Percentiles rank a stretch among this genome's conserved stretches.
phyloP scores from a whole-genome alignment of 768 basidiomycete genomes.

The Mycena amicta region DNA sequence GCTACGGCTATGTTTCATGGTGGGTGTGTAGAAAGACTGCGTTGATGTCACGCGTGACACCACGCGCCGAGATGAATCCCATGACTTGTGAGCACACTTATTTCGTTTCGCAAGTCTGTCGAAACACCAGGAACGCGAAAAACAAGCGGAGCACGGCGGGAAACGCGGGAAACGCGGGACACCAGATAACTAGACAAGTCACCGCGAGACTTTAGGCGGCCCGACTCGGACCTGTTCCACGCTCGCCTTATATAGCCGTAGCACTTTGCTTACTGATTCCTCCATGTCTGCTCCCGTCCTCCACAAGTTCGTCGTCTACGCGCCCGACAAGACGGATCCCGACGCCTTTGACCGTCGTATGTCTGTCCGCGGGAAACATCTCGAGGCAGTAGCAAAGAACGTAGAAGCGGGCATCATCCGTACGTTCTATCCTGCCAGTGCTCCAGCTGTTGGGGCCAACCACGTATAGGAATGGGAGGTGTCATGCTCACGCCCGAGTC shows the following conservation, averaged over 20 bases:
- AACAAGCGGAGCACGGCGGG: neutral
- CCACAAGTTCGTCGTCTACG: constrained; percentile 58
- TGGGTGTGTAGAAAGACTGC: neutral
- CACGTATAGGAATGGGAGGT: constrained; percentile 54
- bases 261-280: neutral
- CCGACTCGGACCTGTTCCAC: too few species aligned
- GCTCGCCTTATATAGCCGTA: neutral
- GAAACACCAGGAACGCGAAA: too few species aligned
- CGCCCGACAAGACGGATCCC: constrained; percentile 67
- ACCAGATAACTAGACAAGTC: too few species aligned
- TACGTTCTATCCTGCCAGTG: constrained; percentile 32
- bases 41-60: neutral
- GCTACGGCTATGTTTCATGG: constrained; percentile 3
- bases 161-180: constrained; percentile 2
- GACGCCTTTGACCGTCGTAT: constrained; percentile 61
- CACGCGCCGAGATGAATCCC: too few species aligned
- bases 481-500: constrained; percentile 63
- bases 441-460: neutral
- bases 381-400: constrained; percentile 44
- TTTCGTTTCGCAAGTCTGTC: too few species aligned
- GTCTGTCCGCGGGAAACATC: constrained; percentile 55
- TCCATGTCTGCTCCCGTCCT: constrained; percentile 21
- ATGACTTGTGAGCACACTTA: too few species aligned
- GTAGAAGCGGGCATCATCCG: constrained; percentile 52
- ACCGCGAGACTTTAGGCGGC: too few species aligned